Percentiles rank a stretch among this genome's conserved stretches.
Evolutionary conservation across 2,329 filamentous ascomycete species (phyloP).

Genomic region (Paraphaeosphaeria minitans): DNA sequence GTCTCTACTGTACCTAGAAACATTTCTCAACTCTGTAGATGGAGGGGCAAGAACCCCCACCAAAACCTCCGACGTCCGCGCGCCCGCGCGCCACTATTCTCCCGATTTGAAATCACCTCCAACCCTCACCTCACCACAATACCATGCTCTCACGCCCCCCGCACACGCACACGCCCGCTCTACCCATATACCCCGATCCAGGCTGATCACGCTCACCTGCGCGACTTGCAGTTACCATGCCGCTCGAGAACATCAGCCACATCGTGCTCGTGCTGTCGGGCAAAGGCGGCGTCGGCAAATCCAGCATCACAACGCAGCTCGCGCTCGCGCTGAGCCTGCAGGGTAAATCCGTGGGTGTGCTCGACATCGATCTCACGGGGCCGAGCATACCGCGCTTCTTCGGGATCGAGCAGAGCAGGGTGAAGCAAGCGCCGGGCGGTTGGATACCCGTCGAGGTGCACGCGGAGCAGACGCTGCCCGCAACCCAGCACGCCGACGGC

Average conservation of each 20-base stretch:
- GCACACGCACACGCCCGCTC: neutral
- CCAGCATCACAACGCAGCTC: conserved; percentile 94
- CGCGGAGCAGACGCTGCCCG: conserved; percentile 50
- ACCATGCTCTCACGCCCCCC: conserved; percentile 19
- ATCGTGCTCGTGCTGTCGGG: conserved; percentile 87
- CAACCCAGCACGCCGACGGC: conserved; percentile 12
- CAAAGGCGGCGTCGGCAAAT: conserved; percentile 98
- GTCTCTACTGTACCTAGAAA: no score
- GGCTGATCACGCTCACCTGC: conserved; percentile 26
- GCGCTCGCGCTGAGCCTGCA: conserved; percentile 85
- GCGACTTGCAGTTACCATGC: conserved; percentile 55
- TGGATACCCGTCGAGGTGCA: conserved; percentile 92
- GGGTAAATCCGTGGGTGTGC: conserved; percentile 88
- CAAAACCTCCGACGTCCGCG: conserved; percentile 29
- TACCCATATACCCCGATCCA: conserved; percentile 15
- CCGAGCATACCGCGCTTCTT: conserved; percentile 96
- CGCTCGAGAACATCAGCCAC: conserved; percentile 73
- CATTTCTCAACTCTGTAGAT: no score
- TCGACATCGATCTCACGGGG: conserved; percentile 94
- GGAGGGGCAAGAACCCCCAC: conserved; percentile 16
- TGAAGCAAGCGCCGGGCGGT: conserved; percentile 86
- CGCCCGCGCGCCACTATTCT: conserved; percentile 32
- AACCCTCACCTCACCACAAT: conserved; percentile 23
- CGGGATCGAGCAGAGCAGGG: conserved; percentile 84
- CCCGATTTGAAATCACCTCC: conserved; percentile 40